phyloP scores from a whole-genome alignment of 257 asterid genomes.

The Lavandula angustifolia region DNA sequence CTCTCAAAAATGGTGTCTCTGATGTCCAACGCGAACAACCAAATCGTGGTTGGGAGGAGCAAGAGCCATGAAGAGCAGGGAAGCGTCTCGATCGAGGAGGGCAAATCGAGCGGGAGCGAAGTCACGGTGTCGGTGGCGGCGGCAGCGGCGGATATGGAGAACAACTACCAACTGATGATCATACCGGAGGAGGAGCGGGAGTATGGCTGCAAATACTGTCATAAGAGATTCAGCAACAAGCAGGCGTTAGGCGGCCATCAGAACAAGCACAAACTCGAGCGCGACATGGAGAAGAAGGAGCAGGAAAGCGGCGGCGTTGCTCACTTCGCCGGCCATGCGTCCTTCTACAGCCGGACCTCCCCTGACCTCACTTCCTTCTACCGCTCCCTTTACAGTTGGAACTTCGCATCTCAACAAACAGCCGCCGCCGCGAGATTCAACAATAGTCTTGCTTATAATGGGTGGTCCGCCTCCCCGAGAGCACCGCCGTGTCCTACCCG shows the following conservation, averaged over 20 bases:
- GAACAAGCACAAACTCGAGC: conserved; percentile 28
- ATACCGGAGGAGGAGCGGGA: not conserved
- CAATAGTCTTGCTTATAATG: too few relatives aligned
- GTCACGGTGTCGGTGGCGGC: not conserved
- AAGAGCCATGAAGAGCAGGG: not conserved
- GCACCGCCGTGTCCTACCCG: not conserved
- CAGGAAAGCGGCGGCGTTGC: not conserved
- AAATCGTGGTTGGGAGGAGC: not conserved
- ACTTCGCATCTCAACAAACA: too few relatives aligned
- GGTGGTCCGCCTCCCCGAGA: too few relatives aligned
- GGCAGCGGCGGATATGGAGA: too few relatives aligned
- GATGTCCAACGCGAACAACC: not conserved
- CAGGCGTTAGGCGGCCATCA: conserved; percentile 31
- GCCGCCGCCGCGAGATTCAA: too few relatives aligned
- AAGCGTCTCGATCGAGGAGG: not conserved
- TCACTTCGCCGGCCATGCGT: not conserved
- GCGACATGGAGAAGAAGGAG: not conserved
- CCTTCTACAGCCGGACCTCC: not conserved
- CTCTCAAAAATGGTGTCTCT: not conserved
- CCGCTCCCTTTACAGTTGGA: not conserved
- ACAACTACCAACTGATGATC: not conserved
- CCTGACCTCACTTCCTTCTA: not conserved
- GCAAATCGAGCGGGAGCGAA: not conserved
- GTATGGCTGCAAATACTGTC: conserved; percentile 17
- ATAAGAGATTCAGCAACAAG: conserved; percentile 21